Evolutionary conservation across 768 basidiomycete genomes (phyloP).

Genomic region (Paxillus involutus): DNA sequence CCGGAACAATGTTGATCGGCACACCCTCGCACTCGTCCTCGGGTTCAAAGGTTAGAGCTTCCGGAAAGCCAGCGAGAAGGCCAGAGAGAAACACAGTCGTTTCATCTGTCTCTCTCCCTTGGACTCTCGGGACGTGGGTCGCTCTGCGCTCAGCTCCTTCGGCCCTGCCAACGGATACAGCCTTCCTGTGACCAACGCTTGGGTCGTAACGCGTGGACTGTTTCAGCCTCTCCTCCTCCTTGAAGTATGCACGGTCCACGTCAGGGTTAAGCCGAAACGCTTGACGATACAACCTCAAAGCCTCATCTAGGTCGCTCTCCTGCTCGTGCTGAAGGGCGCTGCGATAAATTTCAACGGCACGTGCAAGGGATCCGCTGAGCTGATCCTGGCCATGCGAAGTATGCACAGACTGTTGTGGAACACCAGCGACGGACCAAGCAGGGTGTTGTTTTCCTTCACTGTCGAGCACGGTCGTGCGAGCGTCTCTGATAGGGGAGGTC

Average conservation of each 20-base stretch:
- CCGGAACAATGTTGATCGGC: conserved; percentile 62
- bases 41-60: conserved; percentile 57
- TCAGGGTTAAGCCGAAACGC: conserved; percentile 77
- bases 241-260: conserved; percentile 71
- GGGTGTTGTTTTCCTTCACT: conserved; percentile 8
- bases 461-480: background rate
- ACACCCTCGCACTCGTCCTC: conserved; percentile 63
- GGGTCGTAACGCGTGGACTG: conserved; percentile 5
- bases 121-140: conserved; percentile 66
- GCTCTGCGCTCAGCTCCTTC: conserved; percentile 64
- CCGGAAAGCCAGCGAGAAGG: conserved; percentile 50
- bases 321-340: conserved; percentile 75
- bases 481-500: background rate
- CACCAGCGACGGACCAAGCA: conserved; percentile 11
- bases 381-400: conserved; percentile 26
- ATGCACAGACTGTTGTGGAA: conserved; percentile 14
- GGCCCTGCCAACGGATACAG: conserved; percentile 76
- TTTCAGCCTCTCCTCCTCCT: conserved; percentile 44
- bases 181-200: conserved; percentile 63
- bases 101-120: conserved; percentile 6
- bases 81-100: conserved; percentile 44
- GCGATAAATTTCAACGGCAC: conserved; percentile 66
- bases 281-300: conserved; percentile 71
- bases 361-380: conserved; percentile 37
- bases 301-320: conserved; percentile 70